Percentiles rank a stretch among this genome's conserved stretches.
phyloP scores from a whole-genome alignment of 495 filamentous ascomycete genomes.

The Chaetomium tenue region DNA sequence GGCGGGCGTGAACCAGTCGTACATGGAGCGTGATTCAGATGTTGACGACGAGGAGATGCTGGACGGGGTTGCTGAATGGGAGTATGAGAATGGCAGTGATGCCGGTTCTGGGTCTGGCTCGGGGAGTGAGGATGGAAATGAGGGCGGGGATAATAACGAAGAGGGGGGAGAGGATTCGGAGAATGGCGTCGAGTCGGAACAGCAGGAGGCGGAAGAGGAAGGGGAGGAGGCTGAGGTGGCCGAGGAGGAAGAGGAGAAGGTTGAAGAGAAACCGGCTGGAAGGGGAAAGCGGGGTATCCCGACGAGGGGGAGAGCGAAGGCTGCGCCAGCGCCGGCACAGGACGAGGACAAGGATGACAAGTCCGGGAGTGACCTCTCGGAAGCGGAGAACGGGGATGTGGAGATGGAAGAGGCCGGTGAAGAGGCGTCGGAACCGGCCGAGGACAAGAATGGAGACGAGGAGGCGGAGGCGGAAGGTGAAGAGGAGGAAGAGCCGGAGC shows the following conservation, averaged over 20 bases:
- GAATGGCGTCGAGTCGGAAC: conserved; percentile 16
- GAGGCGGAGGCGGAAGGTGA: conserved; percentile 22
- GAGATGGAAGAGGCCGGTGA: conserved; percentile 33
- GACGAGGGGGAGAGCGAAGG: conserved; percentile 22
- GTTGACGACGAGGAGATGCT: conserved; percentile 60
- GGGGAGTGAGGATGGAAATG: conserved; percentile 19
- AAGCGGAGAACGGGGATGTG: conserved; percentile 26
- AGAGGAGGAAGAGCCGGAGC: conserved; percentile 14
- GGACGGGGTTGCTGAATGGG: conserved; percentile 55
- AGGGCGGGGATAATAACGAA: conserved; percentile 8
- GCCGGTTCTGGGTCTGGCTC: not conserved
- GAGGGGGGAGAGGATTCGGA: conserved; percentile 12
- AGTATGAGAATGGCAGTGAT: conserved; percentile 37
- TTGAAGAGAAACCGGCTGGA: not conserved
- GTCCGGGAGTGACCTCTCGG: conserved; percentile 21
- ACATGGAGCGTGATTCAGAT: conserved; percentile 52
- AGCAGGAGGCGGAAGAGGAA: conserved; percentile 15
- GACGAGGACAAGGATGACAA: not conserved
- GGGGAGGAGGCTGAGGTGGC: conserved; percentile 18
- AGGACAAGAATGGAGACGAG: conserved; percentile 18
- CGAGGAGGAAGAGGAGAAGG: not conserved
- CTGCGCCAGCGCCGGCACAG: not conserved
- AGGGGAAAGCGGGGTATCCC: conserved; percentile 16
- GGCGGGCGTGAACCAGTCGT: conserved; percentile 37
- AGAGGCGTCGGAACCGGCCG: not conserved